Evolutionary conservation across 257 asterid genomes (phyloP).

Genomic region (Petunia axillaris): DNA sequence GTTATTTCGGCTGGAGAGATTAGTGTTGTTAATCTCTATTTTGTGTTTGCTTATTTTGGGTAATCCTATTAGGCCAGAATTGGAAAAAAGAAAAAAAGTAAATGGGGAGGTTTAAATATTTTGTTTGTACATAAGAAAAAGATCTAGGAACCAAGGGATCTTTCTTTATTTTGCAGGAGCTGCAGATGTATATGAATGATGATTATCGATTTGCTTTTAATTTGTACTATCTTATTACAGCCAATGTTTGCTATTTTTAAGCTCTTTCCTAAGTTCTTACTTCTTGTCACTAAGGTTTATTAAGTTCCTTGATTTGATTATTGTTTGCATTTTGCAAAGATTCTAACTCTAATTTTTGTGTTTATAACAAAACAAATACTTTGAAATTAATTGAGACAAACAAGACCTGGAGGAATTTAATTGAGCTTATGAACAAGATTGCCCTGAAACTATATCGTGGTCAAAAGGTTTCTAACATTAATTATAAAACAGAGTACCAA

Average conservation of each 20-base stretch:
- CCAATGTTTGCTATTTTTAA: background rate
- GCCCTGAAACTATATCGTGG: too few relatives aligned
- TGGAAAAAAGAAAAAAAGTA: background rate
- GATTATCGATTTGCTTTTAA: background rate
- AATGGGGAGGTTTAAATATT: slow-evolving; percentile 2
- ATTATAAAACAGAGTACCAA: background rate
- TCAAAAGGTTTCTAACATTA: background rate
- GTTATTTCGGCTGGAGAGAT: slow-evolving; percentile 11
- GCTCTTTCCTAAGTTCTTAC: background rate
- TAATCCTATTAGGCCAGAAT: background rate
- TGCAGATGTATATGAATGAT: slow-evolving; percentile 3
- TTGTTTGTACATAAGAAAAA: slow-evolving; percentile 27
- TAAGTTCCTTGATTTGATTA: background rate
- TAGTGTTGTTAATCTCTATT: slow-evolving; percentile 29
- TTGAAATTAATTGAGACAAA: too few relatives aligned
- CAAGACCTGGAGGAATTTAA: too few relatives aligned
- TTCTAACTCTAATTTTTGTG: too few relatives aligned
- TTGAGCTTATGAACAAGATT: too few relatives aligned
- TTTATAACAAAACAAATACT: too few relatives aligned
- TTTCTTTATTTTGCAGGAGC: background rate
- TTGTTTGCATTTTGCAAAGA: background rate
- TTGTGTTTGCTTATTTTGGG: slow-evolving; percentile 27
- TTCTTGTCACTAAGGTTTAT: background rate
- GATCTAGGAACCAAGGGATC: background rate
- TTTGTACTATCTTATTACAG: background rate